Evolutionary conservation across 2,329 filamentous ascomycete genomes (phyloP), one percentile per base, ranked within the genome.

Genomic region (Samsoniella hepiali): DNA sequence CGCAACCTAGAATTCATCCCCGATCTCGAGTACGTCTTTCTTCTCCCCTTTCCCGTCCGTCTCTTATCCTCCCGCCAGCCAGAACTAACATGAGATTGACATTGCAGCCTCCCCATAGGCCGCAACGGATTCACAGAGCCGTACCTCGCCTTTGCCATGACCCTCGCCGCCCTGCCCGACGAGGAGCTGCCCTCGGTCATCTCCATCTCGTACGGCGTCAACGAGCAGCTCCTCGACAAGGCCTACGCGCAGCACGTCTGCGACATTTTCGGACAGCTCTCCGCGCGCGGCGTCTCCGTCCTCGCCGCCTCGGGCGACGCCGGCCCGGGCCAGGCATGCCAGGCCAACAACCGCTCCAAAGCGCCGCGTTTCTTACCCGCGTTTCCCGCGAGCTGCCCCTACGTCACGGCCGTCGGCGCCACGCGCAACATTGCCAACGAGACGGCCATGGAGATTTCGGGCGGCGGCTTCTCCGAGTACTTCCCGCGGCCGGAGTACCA

Each of bases 131-230:
- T 69, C 10, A 88, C 90, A 67, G 88, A 91, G 75, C 87, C 88
- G 0, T 91, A 87, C 71, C 78, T 91, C 3, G 82, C 82, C 17
- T 87, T 88, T 72, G 79, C 88, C 6, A 79, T 82, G 63, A 84
- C 87, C 71, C 77, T 91, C 10, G 76, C 89, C 3, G 72, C 76
- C 27, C 79, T 88, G 27, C 73, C 78, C 1, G 80, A 85, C 64
- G 72, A 77, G 3, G 72, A 83, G 22, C 77, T 91, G 0, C 88
- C 89, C 0, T 81, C 84, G 3, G 84, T 90, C 22, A 79, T 91
- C 49, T 83, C 82, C 47, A 88, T 87, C n/a, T 91, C 88, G 0
- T 91, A 91, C 70, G 88, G 87, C 32, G 87, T 90, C 67, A 81
- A 87, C 54, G 89, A 91, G 70, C 86, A 88, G 71, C 82, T 80